A percentile compares a stretch with the other conserved stretches of the same genome.
These are phyloP conservation scores for Incumbomyces delicatus DNA, from an alignment of 2,329 filamentous ascomycete genomes.

Conservation along the genomic window DNA sequence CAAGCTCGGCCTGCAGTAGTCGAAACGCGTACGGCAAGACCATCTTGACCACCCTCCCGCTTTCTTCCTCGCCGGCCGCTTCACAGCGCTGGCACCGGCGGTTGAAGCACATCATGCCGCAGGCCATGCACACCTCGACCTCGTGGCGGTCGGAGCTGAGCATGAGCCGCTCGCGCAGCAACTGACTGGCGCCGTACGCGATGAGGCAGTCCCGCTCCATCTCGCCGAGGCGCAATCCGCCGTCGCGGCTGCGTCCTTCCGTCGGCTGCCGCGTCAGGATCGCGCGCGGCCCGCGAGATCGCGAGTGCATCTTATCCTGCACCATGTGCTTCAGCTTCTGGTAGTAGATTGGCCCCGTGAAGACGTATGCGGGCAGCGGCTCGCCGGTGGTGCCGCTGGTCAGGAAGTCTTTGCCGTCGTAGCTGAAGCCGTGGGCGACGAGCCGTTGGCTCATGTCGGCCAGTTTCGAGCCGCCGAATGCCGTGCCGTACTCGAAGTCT, in stretches of 20 bases:
- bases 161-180: constrained; percentile 90
- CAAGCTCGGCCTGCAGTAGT: constrained; percentile 85
- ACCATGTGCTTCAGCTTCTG: constrained; percentile 99
- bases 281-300: constrained; percentile 77
- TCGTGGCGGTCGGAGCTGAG: constrained; percentile 80
- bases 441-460: constrained; percentile 82
- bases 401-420: constrained; percentile 94
- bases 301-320: constrained; percentile 98
- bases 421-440: constrained; percentile 82
- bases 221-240: constrained; percentile 86
- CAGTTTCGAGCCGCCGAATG: constrained; percentile 72
- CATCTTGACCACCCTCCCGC: constrained; percentile 79
- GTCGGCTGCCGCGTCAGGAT: constrained; percentile 93
- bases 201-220: constrained; percentile 99
- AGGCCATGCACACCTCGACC: constrained; percentile 88
- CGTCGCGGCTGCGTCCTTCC: constrained; percentile 85
- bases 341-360: constrained; percentile 98
- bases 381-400: constrained; percentile 94
- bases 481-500: constrained; percentile 80
- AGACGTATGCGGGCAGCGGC: constrained; percentile 87
- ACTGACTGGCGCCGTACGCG: constrained; percentile 87
- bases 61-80: constrained; percentile 39
- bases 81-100: constrained; percentile 86
- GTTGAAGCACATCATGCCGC: constrained; percentile 89
- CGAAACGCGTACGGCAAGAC: constrained; percentile 97